Base-by-base conservation (phyloP, 495 filamentous ascomycete genomes). In the Darksidea phi region DNA sequence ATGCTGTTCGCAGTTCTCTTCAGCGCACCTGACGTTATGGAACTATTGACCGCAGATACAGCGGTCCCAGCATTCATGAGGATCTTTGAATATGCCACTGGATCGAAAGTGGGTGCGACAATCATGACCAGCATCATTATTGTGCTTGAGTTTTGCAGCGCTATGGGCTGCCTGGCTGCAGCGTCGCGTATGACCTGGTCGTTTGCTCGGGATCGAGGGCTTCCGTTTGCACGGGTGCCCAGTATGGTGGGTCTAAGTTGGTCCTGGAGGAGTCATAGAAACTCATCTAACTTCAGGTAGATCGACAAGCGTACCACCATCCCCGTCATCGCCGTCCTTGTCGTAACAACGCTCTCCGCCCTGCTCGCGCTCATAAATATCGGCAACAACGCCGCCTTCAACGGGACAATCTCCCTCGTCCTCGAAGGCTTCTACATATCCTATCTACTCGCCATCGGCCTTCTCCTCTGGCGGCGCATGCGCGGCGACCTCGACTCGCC, bases 101-200 rank as follows among this genome's bases (percentile, higher is more conserved):
- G 74, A 6, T 80, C 68, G 43, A 68, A 72, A 8, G 72, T 73
- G 13, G 82, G 71, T 0, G 77, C 78, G 1, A 78, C 76, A 21
- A 71, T 76, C 24, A 79, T 83, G 77, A 79, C 77, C 0, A 71
- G 71, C 10, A 74, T 84, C 25, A 67, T 84, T 42, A 68, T 82
- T 8, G 59, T 85, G 6, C 75, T 79, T 6, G 63, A 79, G 1
- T 74, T 77, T 13, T 75, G 72, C 11, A 75, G 73, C 0, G 73
- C 72, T 0, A 75, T 75, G 23, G 78, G 78, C 17, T 77, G 77
- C 2, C 76, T 83, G 6, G 81, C 82, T 2, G 83, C 82, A 0
- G 78, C 80, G 8, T 84, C 81, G 10, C 75, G 82, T 0, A 82
- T 84, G 70, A 73, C 84, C 0, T 85, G 82, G 70, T 79, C 80